A percentile compares a stretch with the other conserved stretches of the same genome.
These are phyloP conservation scores for Cryptosporidium andersoni DNA, from an alignment of 169 alveolate species.

Conservation along the genomic window DNA sequence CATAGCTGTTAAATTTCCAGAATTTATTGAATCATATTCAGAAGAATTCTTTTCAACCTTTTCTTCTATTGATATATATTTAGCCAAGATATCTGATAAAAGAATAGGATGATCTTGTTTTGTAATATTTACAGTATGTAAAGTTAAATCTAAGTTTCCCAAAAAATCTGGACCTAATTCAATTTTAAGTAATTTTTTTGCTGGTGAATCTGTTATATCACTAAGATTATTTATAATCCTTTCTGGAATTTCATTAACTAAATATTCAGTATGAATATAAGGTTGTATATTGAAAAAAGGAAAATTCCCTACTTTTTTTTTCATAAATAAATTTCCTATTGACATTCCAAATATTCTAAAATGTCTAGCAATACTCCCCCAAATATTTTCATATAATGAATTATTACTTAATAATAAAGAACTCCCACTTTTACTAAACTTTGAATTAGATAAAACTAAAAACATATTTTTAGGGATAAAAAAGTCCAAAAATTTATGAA, in stretches of 20 bases:
- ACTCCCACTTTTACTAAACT: constrained; percentile 48
- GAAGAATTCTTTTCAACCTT: background rate
- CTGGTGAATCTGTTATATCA: constrained; percentile 6
- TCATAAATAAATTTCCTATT: background rate
- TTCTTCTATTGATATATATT: background rate
- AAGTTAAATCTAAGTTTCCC: background rate
- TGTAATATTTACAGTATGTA: constrained; percentile 23
- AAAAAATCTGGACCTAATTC: constrained; percentile 35
- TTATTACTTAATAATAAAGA: constrained; percentile 19
- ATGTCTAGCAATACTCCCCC: constrained; percentile 5
- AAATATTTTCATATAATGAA: constrained; percentile 16
- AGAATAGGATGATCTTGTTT: constrained; percentile 18
- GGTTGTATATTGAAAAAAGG: constrained; percentile 14
- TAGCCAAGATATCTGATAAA: background rate
- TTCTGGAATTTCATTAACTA: constrained; percentile 25
- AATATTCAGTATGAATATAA: constrained; percentile 10
- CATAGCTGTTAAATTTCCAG: constrained; percentile 23
- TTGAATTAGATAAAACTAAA: background rate
- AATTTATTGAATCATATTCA: background rate
- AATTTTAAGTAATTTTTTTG: constrained; percentile 8
- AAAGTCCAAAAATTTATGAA: constrained; percentile 15
- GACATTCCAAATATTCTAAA: constrained; percentile 2
- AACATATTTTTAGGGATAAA: constrained; percentile 54
- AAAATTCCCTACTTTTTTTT: background rate
- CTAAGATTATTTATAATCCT: background rate